Evolutionary conservation across 352 stramenopile species (phyloP).

Genomic region (Discostella stelligera): DNA sequence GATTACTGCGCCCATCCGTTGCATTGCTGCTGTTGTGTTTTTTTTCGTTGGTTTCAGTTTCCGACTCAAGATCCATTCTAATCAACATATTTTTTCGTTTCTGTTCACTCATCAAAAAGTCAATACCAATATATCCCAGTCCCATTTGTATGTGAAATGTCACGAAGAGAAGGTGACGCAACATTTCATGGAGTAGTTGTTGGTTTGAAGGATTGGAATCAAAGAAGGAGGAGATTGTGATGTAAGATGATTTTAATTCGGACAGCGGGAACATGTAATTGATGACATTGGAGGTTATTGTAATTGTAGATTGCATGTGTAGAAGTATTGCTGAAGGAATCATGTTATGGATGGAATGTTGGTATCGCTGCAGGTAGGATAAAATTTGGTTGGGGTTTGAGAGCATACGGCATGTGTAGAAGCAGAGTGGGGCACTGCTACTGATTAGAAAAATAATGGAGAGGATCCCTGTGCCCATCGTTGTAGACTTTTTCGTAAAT

Average conservation of each 20-base stretch:
- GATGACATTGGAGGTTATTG: constrained; percentile 24
- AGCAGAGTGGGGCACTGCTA: not conserved
- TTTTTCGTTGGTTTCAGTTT: constrained; percentile 9
- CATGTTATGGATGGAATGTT: not conserved
- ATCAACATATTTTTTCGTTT: constrained; percentile 71
- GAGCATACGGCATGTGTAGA: constrained; percentile 1
- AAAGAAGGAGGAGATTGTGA: constrained; percentile 63
- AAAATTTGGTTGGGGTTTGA: constrained; percentile 17
- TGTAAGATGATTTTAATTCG: constrained; percentile 60
- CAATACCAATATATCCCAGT: constrained; percentile 77
- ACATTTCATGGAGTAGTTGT: constrained; percentile 50
- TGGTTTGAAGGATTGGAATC: not conserved
- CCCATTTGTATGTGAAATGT: constrained; percentile 81
- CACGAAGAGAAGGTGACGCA: constrained; percentile 72
- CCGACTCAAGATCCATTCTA: constrained; percentile 64
- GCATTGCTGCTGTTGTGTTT: constrained; percentile 5
- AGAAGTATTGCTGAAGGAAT: not conserved
- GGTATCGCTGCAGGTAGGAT: not conserved
- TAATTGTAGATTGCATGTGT: not conserved
- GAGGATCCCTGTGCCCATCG: constrained; percentile 8
- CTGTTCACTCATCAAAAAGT: constrained; percentile 73
- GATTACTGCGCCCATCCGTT: not conserved
- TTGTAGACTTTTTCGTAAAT: not conserved
- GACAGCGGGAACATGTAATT: constrained; percentile 61
- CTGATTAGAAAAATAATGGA: not conserved